Percentiles rank a stretch among this genome's conserved stretches.
phyloP scores from a whole-genome alignment of 441 rosid species.

The Gossypium gossypioides region DNA sequence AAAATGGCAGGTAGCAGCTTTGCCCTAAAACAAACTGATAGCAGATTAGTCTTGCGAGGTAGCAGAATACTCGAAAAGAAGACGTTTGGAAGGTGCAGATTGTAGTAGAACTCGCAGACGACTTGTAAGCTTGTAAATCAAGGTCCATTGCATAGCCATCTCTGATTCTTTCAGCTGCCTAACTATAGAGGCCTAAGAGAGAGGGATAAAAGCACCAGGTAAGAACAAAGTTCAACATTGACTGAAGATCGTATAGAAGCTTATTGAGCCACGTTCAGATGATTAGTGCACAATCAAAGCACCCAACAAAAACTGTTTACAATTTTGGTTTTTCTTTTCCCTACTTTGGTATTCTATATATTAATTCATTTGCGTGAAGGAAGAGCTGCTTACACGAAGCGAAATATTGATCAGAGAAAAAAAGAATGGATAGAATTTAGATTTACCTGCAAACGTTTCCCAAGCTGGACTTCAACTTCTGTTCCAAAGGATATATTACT shows the following conservation, averaged over 20 bases:
- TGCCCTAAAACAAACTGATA: conserved; percentile 7
- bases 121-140: conserved; percentile 82
- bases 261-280: background rate
- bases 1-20: background rate
- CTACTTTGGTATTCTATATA: background rate
- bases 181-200: conserved; percentile 62
- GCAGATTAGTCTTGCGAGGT: conserved; percentile 63
- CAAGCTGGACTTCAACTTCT: conserved; percentile 91
- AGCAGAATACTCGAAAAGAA: conserved; percentile 86
- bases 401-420: background rate
- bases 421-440: background rate
- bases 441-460: conserved; percentile 81
- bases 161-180: conserved; percentile 96
- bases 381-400: background rate
- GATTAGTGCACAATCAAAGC: background rate
- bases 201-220: background rate
- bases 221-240: conserved; percentile 5
- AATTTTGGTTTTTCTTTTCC: background rate
- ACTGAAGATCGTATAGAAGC: background rate
- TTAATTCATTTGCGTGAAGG: background rate
- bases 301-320: background rate
- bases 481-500: conserved; percentile 81
- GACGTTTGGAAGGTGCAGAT: conserved; percentile 80
- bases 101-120: conserved; percentile 83
- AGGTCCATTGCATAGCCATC: conserved; percentile 93